These are phyloP conservation scores for Alternaria sp. DNA, from an alignment of 2,329 filamentous ascomycete genomes.

Conservation along the genomic window DNA sequence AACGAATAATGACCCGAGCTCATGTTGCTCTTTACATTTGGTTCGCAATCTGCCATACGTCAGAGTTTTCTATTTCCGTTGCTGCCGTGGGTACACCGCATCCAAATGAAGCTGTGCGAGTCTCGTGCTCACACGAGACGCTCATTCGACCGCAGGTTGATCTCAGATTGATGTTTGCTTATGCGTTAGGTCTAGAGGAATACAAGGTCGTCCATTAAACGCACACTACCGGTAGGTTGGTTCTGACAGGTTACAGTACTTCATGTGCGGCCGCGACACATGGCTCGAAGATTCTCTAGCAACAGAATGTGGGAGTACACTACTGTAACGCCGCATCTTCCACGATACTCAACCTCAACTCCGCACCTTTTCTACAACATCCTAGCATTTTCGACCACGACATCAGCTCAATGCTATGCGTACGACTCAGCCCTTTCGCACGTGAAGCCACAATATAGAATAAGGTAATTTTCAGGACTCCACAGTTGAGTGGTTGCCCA, in stretches of 20 bases:
- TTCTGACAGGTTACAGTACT: constrained; percentile 5
- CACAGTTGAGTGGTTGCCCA: not conserved
- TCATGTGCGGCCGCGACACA: constrained; percentile 4
- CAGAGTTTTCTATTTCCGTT: constrained; percentile 8
- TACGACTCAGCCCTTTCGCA: not conserved
- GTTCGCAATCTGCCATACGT: constrained; percentile 10
- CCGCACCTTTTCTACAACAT: not conserved
- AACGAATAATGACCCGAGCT: constrained; percentile 35
- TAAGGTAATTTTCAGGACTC: not conserved
- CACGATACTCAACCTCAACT: not conserved
- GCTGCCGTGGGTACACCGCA: not conserved
- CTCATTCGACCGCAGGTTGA: not conserved
- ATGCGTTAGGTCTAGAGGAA: constrained; percentile 1
- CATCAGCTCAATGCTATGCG: constrained; percentile 1
- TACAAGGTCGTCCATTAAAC: not conserved
- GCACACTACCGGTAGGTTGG: not conserved
- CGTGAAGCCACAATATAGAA: not conserved
- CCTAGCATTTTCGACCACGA: constrained; percentile 1
- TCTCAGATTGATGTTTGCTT: constrained; percentile 12
- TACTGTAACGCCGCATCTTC: not conserved
- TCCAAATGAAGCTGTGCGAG: constrained; percentile 13
- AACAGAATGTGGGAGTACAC: not conserved
- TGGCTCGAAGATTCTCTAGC: constrained; percentile 2
- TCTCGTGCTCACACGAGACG: not conserved
- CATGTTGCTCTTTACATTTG: constrained; percentile 22